These are phyloP conservation scores for Fomitopsis serialis DNA, from an alignment of 768 basidiomycete species.

Conservation along the genomic window DNA sequence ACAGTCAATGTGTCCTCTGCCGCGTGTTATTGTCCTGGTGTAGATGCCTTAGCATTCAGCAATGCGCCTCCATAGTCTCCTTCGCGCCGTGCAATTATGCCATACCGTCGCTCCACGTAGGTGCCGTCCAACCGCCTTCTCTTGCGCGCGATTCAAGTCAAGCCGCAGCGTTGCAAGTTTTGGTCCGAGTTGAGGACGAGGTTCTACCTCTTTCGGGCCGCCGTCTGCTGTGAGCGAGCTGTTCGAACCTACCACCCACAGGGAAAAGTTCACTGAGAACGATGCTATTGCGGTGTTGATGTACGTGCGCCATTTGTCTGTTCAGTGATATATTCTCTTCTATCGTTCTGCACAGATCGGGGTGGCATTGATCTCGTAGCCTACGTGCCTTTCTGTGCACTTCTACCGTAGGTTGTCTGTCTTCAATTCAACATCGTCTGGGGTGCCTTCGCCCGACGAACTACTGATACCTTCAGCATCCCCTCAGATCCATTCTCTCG, in stretches of 20 bases:
- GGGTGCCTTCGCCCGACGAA: neutral
- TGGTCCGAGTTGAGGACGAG: constrained; percentile 94
- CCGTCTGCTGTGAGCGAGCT: constrained; percentile 92
- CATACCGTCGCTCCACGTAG: too few relatives aligned
- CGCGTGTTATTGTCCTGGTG: too few relatives aligned
- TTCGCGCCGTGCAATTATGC: too few relatives aligned
- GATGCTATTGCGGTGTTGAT: constrained; percentile 78
- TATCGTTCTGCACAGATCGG: neutral
- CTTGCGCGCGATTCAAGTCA: too few relatives aligned
- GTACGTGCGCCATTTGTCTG: constrained; percentile 33
- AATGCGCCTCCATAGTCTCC: too few relatives aligned
- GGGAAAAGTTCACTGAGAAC: constrained; percentile 90
- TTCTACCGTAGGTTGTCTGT: neutral
- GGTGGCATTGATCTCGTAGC: neutral
- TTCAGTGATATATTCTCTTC: too few relatives aligned
- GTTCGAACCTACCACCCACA: constrained; percentile 80
- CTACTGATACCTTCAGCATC: neutral
- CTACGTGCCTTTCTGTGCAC: neutral
- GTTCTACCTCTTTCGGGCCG: constrained; percentile 91
- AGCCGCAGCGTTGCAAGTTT: too few relatives aligned
- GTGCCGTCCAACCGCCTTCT: too few relatives aligned
- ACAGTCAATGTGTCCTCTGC: too few relatives aligned
- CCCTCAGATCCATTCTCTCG: constrained; percentile 65
- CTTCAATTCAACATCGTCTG: neutral
- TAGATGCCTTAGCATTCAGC: too few relatives aligned